Evolutionary conservation across 148 eudicot genomes (phyloP).

Genomic region (Rhododendron vialii): DNA sequence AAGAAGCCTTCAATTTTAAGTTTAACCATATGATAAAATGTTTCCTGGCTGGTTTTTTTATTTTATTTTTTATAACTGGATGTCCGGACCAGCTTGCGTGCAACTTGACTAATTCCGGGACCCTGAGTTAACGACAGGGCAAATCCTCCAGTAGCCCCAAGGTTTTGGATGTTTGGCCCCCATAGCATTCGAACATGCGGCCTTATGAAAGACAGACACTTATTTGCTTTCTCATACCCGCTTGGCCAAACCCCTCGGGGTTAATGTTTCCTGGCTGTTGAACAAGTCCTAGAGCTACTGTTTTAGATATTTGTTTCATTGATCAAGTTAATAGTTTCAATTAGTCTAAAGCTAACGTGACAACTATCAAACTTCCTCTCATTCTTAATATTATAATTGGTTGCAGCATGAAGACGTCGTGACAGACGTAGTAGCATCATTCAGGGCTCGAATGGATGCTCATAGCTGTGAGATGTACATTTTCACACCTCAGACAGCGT

Average conservation of each 20-base stretch:
- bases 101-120: not conserved
- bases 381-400: not conserved
- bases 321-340: not conserved
- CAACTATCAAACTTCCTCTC: not conserved
- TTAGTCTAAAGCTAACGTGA: not conserved
- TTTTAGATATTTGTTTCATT: not conserved
- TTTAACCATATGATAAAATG: not conserved
- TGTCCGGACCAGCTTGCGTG: not conserved
- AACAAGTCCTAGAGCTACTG: not conserved
- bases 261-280: not conserved
- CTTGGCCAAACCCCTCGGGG: not conserved
- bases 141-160: not conserved
- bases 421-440: constrained; percentile 43
- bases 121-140: not conserved
- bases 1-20: not conserved
- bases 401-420: constrained; percentile 62
- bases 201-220: not conserved
- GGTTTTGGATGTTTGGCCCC: not conserved
- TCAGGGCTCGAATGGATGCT: constrained; percentile 50
- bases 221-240: not conserved
- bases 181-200: not conserved
- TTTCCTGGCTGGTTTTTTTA: too few species aligned
- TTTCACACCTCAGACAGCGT: constrained; percentile 46
- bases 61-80: too few species aligned
- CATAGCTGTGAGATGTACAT: constrained; percentile 78